Base-by-base conservation (phyloP, 129 eudicot genomes). In the Arctium lappa region DNA sequence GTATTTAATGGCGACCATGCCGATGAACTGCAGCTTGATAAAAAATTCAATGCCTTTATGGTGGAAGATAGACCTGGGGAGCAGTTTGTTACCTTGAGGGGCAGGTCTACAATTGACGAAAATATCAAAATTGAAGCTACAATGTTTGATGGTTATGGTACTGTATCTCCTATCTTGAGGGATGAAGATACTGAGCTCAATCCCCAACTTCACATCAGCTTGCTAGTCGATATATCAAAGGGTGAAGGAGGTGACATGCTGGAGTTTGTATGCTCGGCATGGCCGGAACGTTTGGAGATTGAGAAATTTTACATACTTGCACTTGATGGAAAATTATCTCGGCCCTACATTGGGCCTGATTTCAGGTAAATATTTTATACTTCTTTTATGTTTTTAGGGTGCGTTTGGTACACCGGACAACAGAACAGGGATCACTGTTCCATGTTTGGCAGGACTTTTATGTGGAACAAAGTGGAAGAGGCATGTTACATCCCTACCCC, bases 181-280 rank as follows among this genome's bases (percentile, higher is more conserved):
- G 86, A 75, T 72, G 89, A 87, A 33, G 73, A 36, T 75, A 73
- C 40, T 6, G 87, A 81, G 31, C 86, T 73, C 63, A 69, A 76
- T 33, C 30, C 76, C 75, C 87, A 82, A 37, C 89, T 90, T 79
- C 97, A 92, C 85, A 87, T 90, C 27, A 92, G 94, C 73, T 44
- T 92, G 76, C 69, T 92, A 33, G 88, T 92, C 56, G 97, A 92
- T 84, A 84, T 92, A 81, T 76, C 86, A 63, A 90, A 88, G 81
- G 91, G 81, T 33, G 90, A 83, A 73, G 86, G 86, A 79, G 72
- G 78, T 83, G 85, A 88, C 29, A 62, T 42, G 7, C 76, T 92
- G 86, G 91, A 90, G 77, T 90, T 92, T 82, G 91, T 85, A 3
- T 92, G 94, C 78, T 92, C 94, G 7, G 94, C 97, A 30, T 92